These are phyloP conservation scores for Stygiomarasmius scandens DNA, from an alignment of 1,284 basidiomycete species.

Conservation along the genomic window DNA sequence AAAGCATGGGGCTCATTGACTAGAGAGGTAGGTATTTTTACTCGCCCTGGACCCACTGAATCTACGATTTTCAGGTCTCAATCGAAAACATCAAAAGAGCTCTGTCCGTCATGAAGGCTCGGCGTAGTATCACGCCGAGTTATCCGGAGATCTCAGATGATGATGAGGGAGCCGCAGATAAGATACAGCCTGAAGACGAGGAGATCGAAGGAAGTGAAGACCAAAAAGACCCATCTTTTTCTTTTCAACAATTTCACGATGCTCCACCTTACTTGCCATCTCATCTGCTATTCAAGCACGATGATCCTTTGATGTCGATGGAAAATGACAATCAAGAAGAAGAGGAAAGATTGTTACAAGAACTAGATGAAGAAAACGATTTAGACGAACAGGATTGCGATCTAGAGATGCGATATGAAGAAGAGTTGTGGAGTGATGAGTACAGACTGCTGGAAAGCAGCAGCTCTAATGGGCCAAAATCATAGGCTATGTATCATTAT, in stretches of 20 bases:
- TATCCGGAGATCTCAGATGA: neutral
- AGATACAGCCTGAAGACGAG: no score
- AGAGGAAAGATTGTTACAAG: constrained; percentile 42
- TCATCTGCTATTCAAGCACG: constrained; percentile 25
- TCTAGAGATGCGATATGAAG: constrained; percentile 26
- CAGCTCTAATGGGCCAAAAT: neutral
- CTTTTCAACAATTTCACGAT: constrained; percentile 10
- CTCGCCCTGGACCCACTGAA: constrained; percentile 2
- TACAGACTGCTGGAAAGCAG: neutral
- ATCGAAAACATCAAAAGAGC: constrained; percentile 47
- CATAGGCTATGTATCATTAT: neutral
- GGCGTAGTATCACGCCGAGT: constrained; percentile 1
- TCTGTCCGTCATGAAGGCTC: constrained; percentile 37
- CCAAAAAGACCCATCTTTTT: constrained; percentile 11
- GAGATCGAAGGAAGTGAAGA: constrained; percentile 11
- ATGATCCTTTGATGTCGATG: constrained; percentile 36
- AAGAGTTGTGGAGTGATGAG: constrained; percentile 28
- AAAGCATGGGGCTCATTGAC: constrained; percentile 56
- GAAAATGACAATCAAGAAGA: constrained; percentile 51
- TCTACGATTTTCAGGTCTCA: constrained; percentile 36
- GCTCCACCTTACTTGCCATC: constrained; percentile 23
- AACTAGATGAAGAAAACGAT: constrained; percentile 50
- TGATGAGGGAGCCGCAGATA: neutral
- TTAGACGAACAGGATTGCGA: constrained; percentile 44
- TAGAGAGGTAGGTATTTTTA: constrained; percentile 28